Evolutionary conservation across 441 rosid species (phyloP).

Genomic region (Erodium trifolium): DNA sequence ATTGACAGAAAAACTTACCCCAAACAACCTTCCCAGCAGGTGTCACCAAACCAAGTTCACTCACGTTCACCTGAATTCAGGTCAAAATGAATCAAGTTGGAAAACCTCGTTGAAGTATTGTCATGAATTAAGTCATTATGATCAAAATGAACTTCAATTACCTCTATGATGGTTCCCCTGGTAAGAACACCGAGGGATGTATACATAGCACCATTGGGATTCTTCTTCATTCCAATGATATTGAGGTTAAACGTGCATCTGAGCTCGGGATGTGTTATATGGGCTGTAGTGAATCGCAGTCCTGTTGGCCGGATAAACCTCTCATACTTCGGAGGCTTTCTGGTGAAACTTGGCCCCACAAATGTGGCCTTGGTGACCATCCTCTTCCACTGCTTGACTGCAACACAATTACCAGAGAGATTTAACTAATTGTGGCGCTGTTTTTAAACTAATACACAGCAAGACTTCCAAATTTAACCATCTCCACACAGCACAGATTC

Average conservation of each 20-base stretch:
- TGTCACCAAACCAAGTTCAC: slow-evolving; percentile 87
- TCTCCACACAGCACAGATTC: neutral
- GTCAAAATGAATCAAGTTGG: neutral
- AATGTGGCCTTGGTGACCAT: slow-evolving; percentile 86
- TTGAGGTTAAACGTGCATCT: slow-evolving; percentile 84
- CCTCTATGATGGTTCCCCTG: slow-evolving; percentile 92
- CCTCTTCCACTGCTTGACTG: slow-evolving; percentile 93
- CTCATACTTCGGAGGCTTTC: slow-evolving; percentile 98
- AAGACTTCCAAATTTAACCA: neutral
- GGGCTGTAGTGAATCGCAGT: slow-evolving; percentile 74
- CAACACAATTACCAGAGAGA: slow-evolving; percentile 3
- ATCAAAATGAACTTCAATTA: slow-evolving; percentile 16
- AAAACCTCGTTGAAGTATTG: neutral
- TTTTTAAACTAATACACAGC: no score
- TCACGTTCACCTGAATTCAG: slow-evolving; percentile 66
- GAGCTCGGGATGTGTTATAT: slow-evolving; percentile 88
- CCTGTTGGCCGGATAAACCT: slow-evolving; percentile 94
- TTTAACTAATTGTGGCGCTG: no score
- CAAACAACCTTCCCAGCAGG: slow-evolving; percentile 93
- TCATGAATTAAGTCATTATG: neutral
- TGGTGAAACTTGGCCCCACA: slow-evolving; percentile 80
- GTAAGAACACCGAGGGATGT: slow-evolving; percentile 91
- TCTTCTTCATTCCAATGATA: slow-evolving; percentile 82
- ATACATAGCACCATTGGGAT: slow-evolving; percentile 92
- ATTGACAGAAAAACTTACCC: slow-evolving; percentile 40